Conservation (phyloP, 2,329 filamentous ascomycete genomes). For the Beauveria sp. region DNA sequence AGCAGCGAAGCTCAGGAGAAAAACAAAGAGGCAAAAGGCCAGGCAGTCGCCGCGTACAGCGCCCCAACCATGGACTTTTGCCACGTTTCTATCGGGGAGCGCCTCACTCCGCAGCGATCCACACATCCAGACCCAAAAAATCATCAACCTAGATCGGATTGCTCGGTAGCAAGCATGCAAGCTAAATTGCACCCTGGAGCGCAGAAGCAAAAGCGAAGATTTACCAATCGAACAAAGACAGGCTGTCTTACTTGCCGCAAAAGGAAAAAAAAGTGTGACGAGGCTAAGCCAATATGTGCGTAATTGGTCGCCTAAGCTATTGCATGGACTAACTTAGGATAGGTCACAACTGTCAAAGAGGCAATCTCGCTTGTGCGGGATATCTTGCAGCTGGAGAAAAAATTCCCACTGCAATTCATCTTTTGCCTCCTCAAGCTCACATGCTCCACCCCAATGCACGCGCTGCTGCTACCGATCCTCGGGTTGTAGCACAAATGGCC, state of each 20-base stretch:
- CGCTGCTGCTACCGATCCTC: conserved; percentile 36
- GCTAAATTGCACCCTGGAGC: conserved; percentile 48
- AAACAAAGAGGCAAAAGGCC: too few species aligned
- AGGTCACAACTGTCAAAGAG: conserved; percentile 86
- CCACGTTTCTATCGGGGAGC: not conserved
- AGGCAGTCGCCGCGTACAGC: not conserved
- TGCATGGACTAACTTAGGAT: conserved; percentile 15
- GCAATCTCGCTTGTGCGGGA: conserved; percentile 86
- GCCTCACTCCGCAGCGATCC: not conserved
- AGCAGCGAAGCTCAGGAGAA: too few species aligned
- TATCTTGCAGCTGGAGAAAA: conserved; percentile 63
- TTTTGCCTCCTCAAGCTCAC: conserved; percentile 22
- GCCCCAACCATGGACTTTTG: not conserved
- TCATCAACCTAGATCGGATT: not conserved
- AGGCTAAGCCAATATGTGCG: conserved; percentile 84
- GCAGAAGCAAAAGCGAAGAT: conserved; percentile 69
- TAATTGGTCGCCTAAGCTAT: not conserved
- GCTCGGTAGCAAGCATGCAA: not conserved
- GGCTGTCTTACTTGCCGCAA: conserved; percentile 86
- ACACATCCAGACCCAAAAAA: not conserved
- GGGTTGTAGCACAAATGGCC: conserved; percentile 49
- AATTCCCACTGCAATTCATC: conserved; percentile 50
- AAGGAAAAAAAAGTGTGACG: conserved; percentile 97
- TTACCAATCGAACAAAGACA: conserved; percentile 93
- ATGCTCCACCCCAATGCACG: conserved; percentile 41